Evolutionary conservation across 495 filamentous ascomycete genomes (phyloP).

Genomic region (Parathielavia appendiculata): DNA sequence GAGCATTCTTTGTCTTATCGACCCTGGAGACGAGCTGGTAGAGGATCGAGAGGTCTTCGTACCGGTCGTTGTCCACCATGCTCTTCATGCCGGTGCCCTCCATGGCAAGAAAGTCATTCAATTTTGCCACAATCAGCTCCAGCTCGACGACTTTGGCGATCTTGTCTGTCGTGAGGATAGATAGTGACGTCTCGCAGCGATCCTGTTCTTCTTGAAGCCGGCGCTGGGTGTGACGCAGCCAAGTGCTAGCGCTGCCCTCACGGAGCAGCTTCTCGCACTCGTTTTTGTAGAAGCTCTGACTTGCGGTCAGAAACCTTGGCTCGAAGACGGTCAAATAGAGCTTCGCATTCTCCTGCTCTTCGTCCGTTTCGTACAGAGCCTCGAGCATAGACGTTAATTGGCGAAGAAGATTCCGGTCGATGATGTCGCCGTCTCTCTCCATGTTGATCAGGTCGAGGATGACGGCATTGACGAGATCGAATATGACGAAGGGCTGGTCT

Average conservation of each 20-base stretch:
- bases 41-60: constrained; percentile 68
- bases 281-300: constrained; percentile 63
- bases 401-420: constrained; percentile 76
- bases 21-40: constrained; percentile 74
- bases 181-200: constrained; percentile 74
- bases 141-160: constrained; percentile 74
- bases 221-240: constrained; percentile 69
- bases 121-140: constrained; percentile 68
- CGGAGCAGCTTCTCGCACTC: constrained; percentile 72
- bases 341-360: constrained; percentile 67
- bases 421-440: constrained; percentile 85
- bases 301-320: constrained; percentile 64
- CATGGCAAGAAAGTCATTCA: constrained; percentile 76
- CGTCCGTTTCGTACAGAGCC: constrained; percentile 73
- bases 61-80: constrained; percentile 88
- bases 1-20: constrained; percentile 63
- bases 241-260: constrained; percentile 72
- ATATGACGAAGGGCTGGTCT: constrained; percentile 46
- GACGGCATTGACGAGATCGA: constrained; percentile 69
- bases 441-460: constrained; percentile 87
- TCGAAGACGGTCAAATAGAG: constrained; percentile 86
- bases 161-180: constrained; percentile 61
- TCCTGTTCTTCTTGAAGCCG: constrained; percentile 76
- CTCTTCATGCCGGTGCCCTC: constrained; percentile 75
- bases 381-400: constrained; percentile 89